These are phyloP conservation scores for Diaporthe ampelina DNA, from an alignment of 2,329 filamentous ascomycete species.

Conservation along the genomic window DNA sequence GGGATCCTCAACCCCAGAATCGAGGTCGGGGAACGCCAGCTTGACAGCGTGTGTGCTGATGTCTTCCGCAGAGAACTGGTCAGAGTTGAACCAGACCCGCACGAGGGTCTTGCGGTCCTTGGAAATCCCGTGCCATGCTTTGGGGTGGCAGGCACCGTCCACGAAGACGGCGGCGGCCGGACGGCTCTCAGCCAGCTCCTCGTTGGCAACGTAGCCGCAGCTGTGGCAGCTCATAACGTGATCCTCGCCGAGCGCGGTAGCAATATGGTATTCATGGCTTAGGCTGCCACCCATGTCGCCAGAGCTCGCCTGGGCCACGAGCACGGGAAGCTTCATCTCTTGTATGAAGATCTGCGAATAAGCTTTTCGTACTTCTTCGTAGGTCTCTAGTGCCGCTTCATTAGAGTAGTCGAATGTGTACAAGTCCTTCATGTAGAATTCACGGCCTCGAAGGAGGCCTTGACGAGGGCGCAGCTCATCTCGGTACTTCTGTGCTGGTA, in stretches of 20 bases:
- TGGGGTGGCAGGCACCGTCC: constrained; percentile 18
- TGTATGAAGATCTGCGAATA: constrained; percentile 82
- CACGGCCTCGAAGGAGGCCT: constrained; percentile 86
- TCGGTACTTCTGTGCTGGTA: constrained; percentile 86
- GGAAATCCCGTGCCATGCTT: constrained; percentile 73
- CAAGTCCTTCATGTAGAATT: constrained; percentile 98
- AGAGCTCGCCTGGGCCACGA: constrained; percentile 90
- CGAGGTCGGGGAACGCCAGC: constrained; percentile 74
- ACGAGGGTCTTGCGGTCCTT: constrained; percentile 77
- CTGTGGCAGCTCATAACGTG: constrained; percentile 80
- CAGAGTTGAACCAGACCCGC: constrained; percentile 72
- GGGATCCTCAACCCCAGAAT: constrained; percentile 77
- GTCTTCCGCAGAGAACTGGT: constrained; percentile 48
- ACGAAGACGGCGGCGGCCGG: background rate
- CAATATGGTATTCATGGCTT: constrained; percentile 95
- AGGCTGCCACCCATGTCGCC: constrained; percentile 95
- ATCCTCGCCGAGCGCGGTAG: constrained; percentile 86
- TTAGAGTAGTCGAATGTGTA: constrained; percentile 89
- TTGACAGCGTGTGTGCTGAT: constrained; percentile 75
- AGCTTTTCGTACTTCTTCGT: constrained; percentile 78
- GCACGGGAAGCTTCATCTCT: constrained; percentile 84
- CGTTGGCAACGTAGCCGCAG: constrained; percentile 86
- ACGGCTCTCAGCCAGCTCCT: constrained; percentile 78
- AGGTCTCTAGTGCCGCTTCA: constrained; percentile 82
- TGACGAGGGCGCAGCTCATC: constrained; percentile 92